Base-by-base conservation (phyloP, 2,329 filamentous ascomycete species). In the Fusarium agapanthi region DNA sequence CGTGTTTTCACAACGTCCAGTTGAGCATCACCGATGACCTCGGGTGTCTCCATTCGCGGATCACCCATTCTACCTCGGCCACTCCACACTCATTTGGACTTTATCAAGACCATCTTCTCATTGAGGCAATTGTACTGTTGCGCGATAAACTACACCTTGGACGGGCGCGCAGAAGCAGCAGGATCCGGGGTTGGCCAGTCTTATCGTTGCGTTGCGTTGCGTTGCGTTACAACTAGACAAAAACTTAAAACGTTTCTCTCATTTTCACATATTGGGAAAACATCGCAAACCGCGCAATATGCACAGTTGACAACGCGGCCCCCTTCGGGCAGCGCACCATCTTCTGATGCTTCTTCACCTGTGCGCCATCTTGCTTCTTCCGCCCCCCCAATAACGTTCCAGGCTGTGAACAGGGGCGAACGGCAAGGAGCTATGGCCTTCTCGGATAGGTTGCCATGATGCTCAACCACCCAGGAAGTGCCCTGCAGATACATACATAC, bases 401-500 rank as follows among this genome's bases (percentile, higher is more conserved):
- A 60, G 37, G 56, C 50, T 45, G 37, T 45, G 35, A 64, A 61
- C 68, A 69, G 69, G 62, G 62, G 62, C 40, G 28, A 67, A 60
- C 56, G 58, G 65, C 55, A 65, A 58, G 71, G 61, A 72, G 72
- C 69, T 72, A 72, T 72, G 65, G 61, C 68, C 64, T 57, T 41
- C 51, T 62, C 44, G 45, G 62, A 58, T 59, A 62, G 37, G 40
- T 59, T 71, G 61, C 56, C n/a, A 63, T 60, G 67, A 65, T 63
- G 50, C 62, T 69, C 41, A 54, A 43, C 43, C 50, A n/a, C 34
- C 61, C 45, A 47, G 56, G 59, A 73, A 56, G 34, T 45, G 72
- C 56, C 69, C 64, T 69, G 72, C 38, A 62, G 53, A 30, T 34
- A 34, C 32, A 34, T 22, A 44, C 34, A 48, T 34, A 32, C 45